A percentile compares a stretch with the other conserved stretches of the same genome.
Evolutionary conservation across 2,329 filamentous ascomycete genomes (phyloP).

Genomic region (Scopulariopsis brevicaulis): DNA sequence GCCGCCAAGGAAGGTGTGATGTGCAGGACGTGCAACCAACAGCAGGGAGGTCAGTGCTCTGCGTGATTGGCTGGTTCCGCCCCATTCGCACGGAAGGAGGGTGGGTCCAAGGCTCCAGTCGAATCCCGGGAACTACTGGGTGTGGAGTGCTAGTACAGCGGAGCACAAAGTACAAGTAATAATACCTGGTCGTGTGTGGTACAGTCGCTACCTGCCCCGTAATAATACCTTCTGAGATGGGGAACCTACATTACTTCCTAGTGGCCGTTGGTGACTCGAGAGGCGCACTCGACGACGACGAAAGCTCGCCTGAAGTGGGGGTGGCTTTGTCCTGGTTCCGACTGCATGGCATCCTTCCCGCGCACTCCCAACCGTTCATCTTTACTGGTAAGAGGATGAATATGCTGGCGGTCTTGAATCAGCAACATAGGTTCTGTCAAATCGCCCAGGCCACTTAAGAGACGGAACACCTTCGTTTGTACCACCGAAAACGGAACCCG

Average conservation of each 20-base stretch:
- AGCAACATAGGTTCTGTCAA: too few relatives aligned
- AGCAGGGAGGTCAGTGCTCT: neutral
- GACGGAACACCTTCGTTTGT: too few relatives aligned
- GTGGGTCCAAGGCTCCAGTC: neutral
- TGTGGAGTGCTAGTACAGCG: neutral
- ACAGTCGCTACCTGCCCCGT: neutral
- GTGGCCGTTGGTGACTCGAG: neutral
- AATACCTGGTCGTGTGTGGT: neutral
- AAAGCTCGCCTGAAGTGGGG: too few relatives aligned
- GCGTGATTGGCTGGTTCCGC: neutral
- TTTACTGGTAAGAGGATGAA: too few relatives aligned
- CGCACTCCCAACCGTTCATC: too few relatives aligned
- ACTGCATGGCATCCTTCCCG: too few relatives aligned
- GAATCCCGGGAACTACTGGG: neutral
- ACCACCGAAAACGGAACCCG: too few relatives aligned
- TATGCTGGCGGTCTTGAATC: too few relatives aligned
- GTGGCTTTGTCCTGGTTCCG: too few relatives aligned
- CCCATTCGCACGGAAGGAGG: neutral
- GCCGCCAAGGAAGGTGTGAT: neutral
- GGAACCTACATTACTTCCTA: neutral
- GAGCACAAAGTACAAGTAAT: neutral
- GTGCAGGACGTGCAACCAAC: neutral
- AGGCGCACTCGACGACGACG: too few relatives aligned
- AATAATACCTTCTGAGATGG: neutral
- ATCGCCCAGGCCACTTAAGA: too few relatives aligned